Evolutionary conservation across 441 rosid species (phyloP).

Genomic region (Aleurites moluccanus): DNA sequence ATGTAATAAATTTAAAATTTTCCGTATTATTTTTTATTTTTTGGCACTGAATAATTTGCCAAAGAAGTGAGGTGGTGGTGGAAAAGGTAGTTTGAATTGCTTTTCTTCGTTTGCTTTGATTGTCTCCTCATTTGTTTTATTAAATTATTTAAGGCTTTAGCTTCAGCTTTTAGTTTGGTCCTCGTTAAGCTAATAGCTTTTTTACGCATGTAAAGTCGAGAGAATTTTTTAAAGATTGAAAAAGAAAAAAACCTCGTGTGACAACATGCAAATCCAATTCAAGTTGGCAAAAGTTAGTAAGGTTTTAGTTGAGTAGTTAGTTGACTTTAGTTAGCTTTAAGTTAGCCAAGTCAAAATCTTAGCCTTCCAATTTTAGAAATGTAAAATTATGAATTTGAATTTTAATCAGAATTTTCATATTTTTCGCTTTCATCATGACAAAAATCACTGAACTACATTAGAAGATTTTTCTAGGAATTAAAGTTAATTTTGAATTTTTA

Average conservation of each 20-base stretch:
- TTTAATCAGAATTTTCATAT: too few relatives aligned
- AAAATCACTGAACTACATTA: too few relatives aligned
- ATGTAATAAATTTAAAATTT: neutral
- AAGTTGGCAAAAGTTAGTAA: neutral
- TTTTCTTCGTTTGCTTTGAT: neutral
- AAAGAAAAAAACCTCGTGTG: too few relatives aligned
- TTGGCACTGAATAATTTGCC: neutral
- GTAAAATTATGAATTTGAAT: too few relatives aligned
- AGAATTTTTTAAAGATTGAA: neutral
- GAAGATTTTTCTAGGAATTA: too few relatives aligned
- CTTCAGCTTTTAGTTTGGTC: neutral
- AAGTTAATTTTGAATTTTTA: too few relatives aligned
- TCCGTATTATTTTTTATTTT: neutral
- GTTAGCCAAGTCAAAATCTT: too few relatives aligned
- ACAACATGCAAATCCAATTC: constrained; percentile 11
- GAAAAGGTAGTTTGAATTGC: neutral
- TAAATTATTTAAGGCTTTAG: neutral
- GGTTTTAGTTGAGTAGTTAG: too few relatives aligned
- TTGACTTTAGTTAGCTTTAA: too few relatives aligned
- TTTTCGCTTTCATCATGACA: too few relatives aligned
- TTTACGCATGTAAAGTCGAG: neutral
- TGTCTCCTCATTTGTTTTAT: neutral
- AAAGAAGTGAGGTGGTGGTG: neutral
- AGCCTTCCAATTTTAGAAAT: too few relatives aligned
- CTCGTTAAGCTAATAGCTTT: neutral